These are phyloP conservation scores for Ochetophila trinervis DNA, from an alignment of 306 rosid genomes.

Conservation along the genomic window DNA sequence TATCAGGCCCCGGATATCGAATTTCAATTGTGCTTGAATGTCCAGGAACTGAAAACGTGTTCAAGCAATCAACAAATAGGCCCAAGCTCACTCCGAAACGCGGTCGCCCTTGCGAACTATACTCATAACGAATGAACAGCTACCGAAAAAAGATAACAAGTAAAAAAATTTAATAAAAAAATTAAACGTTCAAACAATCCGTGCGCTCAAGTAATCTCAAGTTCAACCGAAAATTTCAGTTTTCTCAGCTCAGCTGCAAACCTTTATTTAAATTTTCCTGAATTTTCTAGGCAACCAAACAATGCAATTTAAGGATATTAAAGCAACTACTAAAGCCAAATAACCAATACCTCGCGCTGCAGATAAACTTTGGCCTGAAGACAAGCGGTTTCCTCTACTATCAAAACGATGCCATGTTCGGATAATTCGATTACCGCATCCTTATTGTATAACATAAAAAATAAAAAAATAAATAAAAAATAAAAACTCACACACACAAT, in stretches of 20 bases:
- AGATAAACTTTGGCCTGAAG: constrained; percentile 95
- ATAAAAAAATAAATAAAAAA: too few relatives aligned
- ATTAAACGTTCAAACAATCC: too few relatives aligned
- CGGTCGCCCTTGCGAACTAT: constrained; percentile 73
- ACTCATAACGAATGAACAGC: constrained; percentile 76
- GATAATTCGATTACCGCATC: constrained; percentile 82
- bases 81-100: constrained; percentile 90
- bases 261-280: not conserved
- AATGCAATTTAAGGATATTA: not conserved
- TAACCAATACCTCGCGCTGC: constrained; percentile 65
- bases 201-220: not conserved
- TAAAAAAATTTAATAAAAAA: not conserved
- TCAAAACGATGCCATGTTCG: constrained; percentile 83
- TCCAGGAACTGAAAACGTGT: constrained; percentile 72
- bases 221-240: not conserved
- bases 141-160: too few relatives aligned
- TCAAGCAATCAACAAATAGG: constrained; percentile 76
- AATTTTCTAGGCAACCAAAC: not conserved
- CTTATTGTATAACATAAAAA: constrained; percentile 25
- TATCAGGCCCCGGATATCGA: constrained; percentile 89
- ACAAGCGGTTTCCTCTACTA: constrained; percentile 80
- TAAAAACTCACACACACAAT: not conserved
- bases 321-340: not conserved
- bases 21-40: constrained; percentile 58
- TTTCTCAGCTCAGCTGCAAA: not conserved